Evolutionary conservation across 306 rosid species (phyloP).

Genomic region (Acacia acuminata): DNA sequence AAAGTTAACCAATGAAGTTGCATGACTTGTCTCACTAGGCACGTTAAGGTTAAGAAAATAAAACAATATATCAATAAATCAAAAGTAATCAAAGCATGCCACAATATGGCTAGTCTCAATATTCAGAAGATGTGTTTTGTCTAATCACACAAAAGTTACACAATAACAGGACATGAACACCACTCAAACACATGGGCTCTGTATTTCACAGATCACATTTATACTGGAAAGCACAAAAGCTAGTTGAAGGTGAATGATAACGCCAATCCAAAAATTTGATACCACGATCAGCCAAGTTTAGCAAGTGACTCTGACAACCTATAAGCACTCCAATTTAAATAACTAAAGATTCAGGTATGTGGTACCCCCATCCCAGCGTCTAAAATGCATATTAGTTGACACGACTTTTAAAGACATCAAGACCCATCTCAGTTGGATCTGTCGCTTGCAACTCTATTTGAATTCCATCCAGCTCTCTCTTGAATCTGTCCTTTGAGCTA

Average conservation of each 20-base stretch:
- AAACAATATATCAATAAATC: conserved; percentile 1
- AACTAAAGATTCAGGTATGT: conserved; percentile 12
- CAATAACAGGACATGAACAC: conserved; percentile 31
- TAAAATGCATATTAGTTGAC: conserved; percentile 31
- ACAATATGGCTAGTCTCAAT: conserved; percentile 33
- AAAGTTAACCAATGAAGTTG: background rate
- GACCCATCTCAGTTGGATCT: conserved; percentile 31
- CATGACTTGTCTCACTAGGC: background rate
- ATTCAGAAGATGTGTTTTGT: conserved; percentile 30
- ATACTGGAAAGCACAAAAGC: conserved; percentile 35
- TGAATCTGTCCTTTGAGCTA: conserved; percentile 32
- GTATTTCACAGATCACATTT: conserved; percentile 39
- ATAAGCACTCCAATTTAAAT: conserved; percentile 36
- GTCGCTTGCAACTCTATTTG: conserved; percentile 31
- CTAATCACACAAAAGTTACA: conserved; percentile 39
- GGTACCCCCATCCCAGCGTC: conserved; percentile 11
- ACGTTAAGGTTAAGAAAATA: background rate
- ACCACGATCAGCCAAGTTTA: conserved; percentile 40
- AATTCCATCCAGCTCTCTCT: conserved; percentile 29
- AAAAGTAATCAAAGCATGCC: background rate
- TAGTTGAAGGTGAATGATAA: conserved; percentile 39
- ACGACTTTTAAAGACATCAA: conserved; percentile 41
- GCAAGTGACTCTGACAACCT: conserved; percentile 46
- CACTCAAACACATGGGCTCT: conserved; percentile 42
- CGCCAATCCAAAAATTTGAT: conserved; percentile 39